Percentiles rank a stretch among this genome's conserved stretches.
Conservation (phyloP, 148 eudicot genomes). For the Chenopodium album region DNA sequence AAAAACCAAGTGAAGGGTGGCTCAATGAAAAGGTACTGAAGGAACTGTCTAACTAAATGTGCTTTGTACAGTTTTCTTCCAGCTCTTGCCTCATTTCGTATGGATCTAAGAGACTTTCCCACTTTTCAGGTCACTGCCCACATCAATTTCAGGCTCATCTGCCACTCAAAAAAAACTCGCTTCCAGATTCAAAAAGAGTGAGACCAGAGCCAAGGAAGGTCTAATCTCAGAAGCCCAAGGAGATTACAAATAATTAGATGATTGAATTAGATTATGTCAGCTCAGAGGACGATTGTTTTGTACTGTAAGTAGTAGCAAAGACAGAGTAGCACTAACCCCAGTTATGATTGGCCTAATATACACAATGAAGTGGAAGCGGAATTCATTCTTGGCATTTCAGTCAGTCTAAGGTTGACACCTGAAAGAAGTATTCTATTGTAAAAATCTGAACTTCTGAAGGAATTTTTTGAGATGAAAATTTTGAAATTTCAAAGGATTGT, state of each 20-base stretch:
- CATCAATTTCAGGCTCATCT: constrained; percentile 32
- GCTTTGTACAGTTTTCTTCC: not conserved
- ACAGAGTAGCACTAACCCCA: not conserved
- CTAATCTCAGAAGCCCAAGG: constrained; percentile 35
- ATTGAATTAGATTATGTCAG: constrained; percentile 74
- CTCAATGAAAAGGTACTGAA: constrained; percentile 49
- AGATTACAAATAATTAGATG: constrained; percentile 49
- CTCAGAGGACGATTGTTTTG: constrained; percentile 69
- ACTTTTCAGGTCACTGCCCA: constrained; percentile 34
- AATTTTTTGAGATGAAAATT: not conserved
- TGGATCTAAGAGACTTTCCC: not conserved
- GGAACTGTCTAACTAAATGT: not conserved
- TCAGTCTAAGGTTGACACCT: not conserved
- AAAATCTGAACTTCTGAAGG: not conserved
- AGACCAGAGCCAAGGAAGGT: constrained; percentile 42
- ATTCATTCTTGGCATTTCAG: not conserved
- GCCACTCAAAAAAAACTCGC: constrained; percentile 38
- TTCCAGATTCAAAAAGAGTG: constrained; percentile 53
- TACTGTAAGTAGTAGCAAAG: constrained; percentile 5
- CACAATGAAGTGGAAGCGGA: not conserved
- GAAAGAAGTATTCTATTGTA: not conserved
- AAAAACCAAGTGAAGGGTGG: constrained; percentile 30
- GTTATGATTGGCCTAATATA: not conserved
- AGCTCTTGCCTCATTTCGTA: not conserved
- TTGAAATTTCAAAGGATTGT: not conserved